Base-by-base conservation (phyloP, 345 rosid species). In the Kandelia obovata region DNA sequence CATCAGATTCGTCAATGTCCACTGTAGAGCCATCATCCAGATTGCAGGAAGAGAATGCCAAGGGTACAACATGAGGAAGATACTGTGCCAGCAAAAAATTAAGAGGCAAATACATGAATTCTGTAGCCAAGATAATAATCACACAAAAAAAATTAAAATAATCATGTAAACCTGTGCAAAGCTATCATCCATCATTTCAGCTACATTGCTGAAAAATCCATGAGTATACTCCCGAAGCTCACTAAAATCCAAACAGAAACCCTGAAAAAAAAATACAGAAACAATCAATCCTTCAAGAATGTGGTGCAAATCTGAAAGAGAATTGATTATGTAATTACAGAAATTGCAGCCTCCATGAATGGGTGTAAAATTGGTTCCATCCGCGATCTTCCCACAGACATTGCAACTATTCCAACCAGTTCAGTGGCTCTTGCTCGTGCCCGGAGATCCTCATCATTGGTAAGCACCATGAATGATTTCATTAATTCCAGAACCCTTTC, bases 21-120 rank as follows among this genome's bases (percentile, higher is more conserved):
- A 96, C 91, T 0, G 99, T 95, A 75, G 98, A 90, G 67, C 99
- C 99, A 83, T 96, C 99, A 82, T 96, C 98, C 58, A 96, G 98
- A 82, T 92, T 89, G 86, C 99, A 96, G 51, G 99, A 96, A 64
- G 91, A 80, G 74, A 89, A 84, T 61, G 90, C 95, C 70, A 90
- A 81, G 52, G 98, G 99, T 68, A 89, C 89, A 61, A 96, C 90
- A 57, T 81, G 99, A 70, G 95, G 95, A 71, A 96, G 91, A 79
- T 87, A 96, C 99, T 96, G 92, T 79, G 58, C 16, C 59, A 11
- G 2, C 64, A 55, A 25, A 62, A 58, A 68, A 82, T 56, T 76
- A 64, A 62, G 55, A 56, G 28, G 30, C 71, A 68, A 66, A 66
- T 25, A 51, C 27, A 67, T 81, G 19, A 65, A 70, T 20, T 67